These are phyloP conservation scores for Ormosia emarginata DNA, from an alignment of 306 rosid genomes.

Conservation along the genomic window DNA sequence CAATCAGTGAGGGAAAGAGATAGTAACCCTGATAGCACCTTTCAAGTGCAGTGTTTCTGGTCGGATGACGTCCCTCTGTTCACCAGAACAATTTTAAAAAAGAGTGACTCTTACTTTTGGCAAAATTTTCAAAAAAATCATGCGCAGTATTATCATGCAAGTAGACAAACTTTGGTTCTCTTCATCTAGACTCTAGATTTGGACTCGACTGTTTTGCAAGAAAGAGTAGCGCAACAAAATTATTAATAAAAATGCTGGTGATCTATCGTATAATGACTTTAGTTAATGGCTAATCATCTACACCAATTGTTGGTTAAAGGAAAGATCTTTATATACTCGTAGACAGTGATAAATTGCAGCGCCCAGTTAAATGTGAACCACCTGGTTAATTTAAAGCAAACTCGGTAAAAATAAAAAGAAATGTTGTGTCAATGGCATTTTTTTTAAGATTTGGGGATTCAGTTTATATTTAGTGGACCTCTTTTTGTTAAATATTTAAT, in stretches of 20 bases:
- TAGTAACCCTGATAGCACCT: background rate
- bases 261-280: background rate
- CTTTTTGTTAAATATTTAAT: background rate
- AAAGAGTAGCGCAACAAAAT: background rate
- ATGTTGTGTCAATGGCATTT: background rate
- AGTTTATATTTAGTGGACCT: background rate
- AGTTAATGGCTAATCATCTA: background rate
- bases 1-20: background rate
- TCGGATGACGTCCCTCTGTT: background rate
- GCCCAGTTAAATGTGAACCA: background rate
- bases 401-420: too few species aligned
- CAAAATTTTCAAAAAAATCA: conserved; percentile 11
- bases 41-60: conserved; percentile 16
- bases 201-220: background rate
- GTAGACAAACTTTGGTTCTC: background rate
- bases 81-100: background rate
- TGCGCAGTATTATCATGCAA: background rate
- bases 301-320: background rate
- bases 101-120: background rate
- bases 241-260: background rate
- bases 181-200: background rate
- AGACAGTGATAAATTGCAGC: background rate
- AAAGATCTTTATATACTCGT: background rate
- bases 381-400: background rate
- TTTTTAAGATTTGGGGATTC: background rate